These are phyloP conservation scores for Cryptococcus wingfieldii DNA, from an alignment of 1,284 basidiomycete species.

Conservation along the genomic window DNA sequence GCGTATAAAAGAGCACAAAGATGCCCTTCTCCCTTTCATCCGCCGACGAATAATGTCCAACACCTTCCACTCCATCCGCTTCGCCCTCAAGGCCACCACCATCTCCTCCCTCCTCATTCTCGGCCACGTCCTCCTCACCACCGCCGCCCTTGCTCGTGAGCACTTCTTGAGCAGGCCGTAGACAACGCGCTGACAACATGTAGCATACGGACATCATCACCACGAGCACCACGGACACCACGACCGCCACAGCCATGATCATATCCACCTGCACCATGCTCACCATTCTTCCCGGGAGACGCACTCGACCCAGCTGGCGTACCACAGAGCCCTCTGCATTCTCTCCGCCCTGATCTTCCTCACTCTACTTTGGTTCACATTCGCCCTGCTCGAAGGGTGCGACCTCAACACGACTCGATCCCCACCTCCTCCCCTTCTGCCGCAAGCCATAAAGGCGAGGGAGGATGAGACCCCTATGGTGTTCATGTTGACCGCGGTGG, in stretches of 20 bases:
- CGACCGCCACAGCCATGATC: too few species aligned
- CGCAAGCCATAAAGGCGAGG: neutral
- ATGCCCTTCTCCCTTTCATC: neutral
- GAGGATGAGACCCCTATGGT: conserved; percentile 2
- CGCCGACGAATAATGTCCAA: neutral
- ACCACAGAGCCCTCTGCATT: conserved; percentile 1
- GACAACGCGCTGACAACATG: neutral
- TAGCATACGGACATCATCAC: conserved; percentile 1
- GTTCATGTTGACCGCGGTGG: conserved; percentile 16
- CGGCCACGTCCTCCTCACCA: conserved; percentile 19
- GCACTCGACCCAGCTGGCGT: too few species aligned
- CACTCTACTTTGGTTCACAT: conserved; percentile 26
- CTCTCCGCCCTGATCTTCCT: conserved; percentile 24
- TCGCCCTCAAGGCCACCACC: conserved; percentile 12
- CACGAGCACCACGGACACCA: too few species aligned
- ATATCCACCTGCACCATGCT: neutral
- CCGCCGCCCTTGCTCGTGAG: conserved; percentile 16
- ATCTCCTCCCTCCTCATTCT: conserved; percentile 18
- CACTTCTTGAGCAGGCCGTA: neutral
- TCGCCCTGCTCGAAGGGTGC: conserved; percentile 21
- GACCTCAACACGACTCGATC: conserved; percentile 2
- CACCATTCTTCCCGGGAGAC: too few species aligned
- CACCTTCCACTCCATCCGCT: conserved; percentile 9
- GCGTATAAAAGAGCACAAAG: neutral
- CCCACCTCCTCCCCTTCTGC: neutral